phyloP scores from a whole-genome alignment of 2,329 filamentous ascomycete genomes.

The Sclerotiophoma versabilis region DNA sequence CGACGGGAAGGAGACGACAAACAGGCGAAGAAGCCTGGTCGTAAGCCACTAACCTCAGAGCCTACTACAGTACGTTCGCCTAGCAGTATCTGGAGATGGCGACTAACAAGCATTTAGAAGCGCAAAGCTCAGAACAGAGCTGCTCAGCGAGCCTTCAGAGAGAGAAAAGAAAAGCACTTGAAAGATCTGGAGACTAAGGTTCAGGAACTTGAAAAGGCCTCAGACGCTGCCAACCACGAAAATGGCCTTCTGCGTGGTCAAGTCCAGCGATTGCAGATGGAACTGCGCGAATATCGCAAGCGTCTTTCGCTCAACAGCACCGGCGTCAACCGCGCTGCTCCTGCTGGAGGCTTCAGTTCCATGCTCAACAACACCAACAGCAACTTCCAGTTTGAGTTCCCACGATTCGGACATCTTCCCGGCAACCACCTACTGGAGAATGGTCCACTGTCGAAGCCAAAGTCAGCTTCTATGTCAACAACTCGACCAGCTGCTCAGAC shows the following conservation, averaged over 20 bases:
- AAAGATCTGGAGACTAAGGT: slow-evolving; percentile 74
- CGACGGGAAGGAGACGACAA: slow-evolving; percentile 85
- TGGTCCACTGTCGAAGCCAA: slow-evolving; percentile 48
- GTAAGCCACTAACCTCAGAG: slow-evolving; percentile 94
- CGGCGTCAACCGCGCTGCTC: slow-evolving; percentile 57
- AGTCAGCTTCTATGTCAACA: slow-evolving; percentile 34
- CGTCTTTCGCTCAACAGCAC: slow-evolving; percentile 70
- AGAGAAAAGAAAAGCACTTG: slow-evolving; percentile 70
- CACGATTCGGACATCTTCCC: slow-evolving; percentile 78
- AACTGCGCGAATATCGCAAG: slow-evolving; percentile 91
- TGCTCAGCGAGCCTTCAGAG: slow-evolving; percentile 67
- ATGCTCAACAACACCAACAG: slow-evolving; percentile 62
- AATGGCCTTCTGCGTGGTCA: slow-evolving; percentile 85
- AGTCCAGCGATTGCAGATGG: slow-evolving; percentile 83
- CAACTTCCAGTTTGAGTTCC: slow-evolving; percentile 94
- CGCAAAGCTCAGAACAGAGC: slow-evolving; percentile 80
- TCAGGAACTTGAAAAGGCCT: slow-evolving; percentile 75
- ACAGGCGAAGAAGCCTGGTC: slow-evolving; percentile 90
- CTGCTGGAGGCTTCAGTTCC: slow-evolving; percentile 54
- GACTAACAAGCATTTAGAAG: slow-evolving; percentile 66
- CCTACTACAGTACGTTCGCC: slow-evolving; percentile 83
- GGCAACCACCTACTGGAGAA: slow-evolving; percentile 61
- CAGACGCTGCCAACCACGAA: slow-evolving; percentile 82
- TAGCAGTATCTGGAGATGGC: slow-evolving; percentile 6
- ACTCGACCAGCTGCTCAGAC: slow-evolving; percentile 42